Percentiles rank a stretch among this genome's conserved stretches.
These are phyloP conservation scores for Chaetomiaceae sp. DNA, from an alignment of 2,329 filamentous ascomycete genomes.

Conservation along the genomic window DNA sequence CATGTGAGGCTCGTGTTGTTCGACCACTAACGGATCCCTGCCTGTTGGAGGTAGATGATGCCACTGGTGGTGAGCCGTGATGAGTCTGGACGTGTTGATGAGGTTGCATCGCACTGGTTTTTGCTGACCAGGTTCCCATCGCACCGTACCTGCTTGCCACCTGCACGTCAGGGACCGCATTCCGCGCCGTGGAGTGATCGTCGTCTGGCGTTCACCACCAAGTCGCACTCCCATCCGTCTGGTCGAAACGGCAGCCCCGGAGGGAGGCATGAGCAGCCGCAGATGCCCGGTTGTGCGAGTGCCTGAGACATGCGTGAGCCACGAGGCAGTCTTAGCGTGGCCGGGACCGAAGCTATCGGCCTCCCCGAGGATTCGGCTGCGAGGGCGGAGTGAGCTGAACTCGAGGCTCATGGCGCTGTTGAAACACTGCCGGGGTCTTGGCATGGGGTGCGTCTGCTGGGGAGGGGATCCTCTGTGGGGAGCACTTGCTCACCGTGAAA, in stretches of 20 bases:
- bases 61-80: constrained; percentile 14
- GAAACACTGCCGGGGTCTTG: constrained; percentile 25
- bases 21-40: constrained; percentile 9
- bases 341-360: neutral
- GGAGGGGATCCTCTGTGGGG: too few species aligned
- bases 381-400: neutral
- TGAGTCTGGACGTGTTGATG: constrained; percentile 14
- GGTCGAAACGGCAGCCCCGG: neutral
- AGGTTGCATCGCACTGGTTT: constrained; percentile 18
- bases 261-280: constrained; percentile 7
- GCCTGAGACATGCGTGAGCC: neutral
- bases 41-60: constrained; percentile 26
- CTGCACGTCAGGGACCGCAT: constrained; percentile 19
- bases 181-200: constrained; percentile 15
- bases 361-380: neutral
- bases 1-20: constrained; percentile 16
- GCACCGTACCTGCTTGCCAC: constrained; percentile 25
- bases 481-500: constrained; percentile 19
- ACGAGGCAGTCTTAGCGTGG: neutral
- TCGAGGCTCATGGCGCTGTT: constrained; percentile 15
- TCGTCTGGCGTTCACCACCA: constrained; percentile 16
- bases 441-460: constrained; percentile 19
- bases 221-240: neutral
- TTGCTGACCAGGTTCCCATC: constrained; percentile 24
- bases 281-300: neutral